A percentile compares a stretch with the other conserved stretches of the same genome.
These are phyloP conservation scores for Cryptosporidium canis DNA, from an alignment of 169 alveolate species.

Conservation along the genomic window DNA sequence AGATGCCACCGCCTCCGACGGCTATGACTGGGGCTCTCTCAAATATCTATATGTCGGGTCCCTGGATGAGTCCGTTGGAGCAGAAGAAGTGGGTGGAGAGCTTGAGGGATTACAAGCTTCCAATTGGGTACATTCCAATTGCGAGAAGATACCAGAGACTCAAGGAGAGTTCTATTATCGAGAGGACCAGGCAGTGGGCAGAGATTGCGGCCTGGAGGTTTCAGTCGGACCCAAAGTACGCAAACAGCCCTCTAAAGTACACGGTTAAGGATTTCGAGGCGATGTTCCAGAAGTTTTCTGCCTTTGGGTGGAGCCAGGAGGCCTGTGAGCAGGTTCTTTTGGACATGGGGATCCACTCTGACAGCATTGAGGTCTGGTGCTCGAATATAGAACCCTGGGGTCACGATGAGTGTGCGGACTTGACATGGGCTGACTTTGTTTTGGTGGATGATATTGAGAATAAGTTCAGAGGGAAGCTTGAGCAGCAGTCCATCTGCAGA, in stretches of 20 bases:
- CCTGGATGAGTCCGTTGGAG: constrained; percentile 63
- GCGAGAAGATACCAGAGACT: constrained; percentile 63
- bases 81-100: constrained; percentile 33
- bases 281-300: constrained; percentile 41
- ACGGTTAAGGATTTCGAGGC: constrained; percentile 50
- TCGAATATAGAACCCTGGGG: constrained; percentile 73
- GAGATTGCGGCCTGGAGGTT: constrained; percentile 71
- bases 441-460: constrained; percentile 59
- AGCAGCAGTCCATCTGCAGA: constrained; percentile 68
- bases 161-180: constrained; percentile 42
- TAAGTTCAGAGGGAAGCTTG: constrained; percentile 57
- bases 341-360: constrained; percentile 67
- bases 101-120: constrained; percentile 36
- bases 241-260: constrained; percentile 33
- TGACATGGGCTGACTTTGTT: constrained; percentile 59
- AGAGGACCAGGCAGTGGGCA: constrained; percentile 69
- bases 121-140: constrained; percentile 57
- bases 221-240: constrained; percentile 60
- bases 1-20: background rate
- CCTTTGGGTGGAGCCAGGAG: constrained; percentile 67
- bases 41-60: constrained; percentile 25
- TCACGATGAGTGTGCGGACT: constrained; percentile 69
- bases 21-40: background rate
- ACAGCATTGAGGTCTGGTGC: constrained; percentile 48
- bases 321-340: constrained; percentile 63